Percentiles rank a stretch among this genome's conserved stretches.
These are phyloP conservation scores for Venturia aucupariae DNA, from an alignment of 2,329 filamentous ascomycete genomes.

Conservation along the genomic window DNA sequence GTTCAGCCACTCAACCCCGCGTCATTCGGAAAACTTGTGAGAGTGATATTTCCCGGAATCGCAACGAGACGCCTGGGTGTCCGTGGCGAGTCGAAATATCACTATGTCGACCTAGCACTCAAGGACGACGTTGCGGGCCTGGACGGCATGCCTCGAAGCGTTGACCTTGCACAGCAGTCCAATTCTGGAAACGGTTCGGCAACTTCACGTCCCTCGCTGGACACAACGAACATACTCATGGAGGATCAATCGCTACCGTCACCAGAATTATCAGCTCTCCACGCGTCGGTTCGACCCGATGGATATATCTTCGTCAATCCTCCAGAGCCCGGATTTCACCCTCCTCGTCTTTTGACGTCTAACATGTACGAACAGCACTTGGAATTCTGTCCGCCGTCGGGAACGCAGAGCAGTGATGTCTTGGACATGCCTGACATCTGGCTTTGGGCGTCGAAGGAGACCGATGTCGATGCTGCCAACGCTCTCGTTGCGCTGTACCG, in stretches of 20 bases:
- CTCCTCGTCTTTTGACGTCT: neutral
- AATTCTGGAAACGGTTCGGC: neutral
- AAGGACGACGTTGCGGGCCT: conserved; percentile 30
- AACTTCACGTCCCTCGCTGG: conserved; percentile 31
- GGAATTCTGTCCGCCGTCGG: conserved; percentile 50
- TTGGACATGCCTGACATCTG: conserved; percentile 80
- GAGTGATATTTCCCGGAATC: conserved; percentile 90
- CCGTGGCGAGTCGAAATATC: conserved; percentile 95
- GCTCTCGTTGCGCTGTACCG: conserved; percentile 82
- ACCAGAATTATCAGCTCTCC: conserved; percentile 16
- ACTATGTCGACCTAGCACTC: conserved; percentile 58
- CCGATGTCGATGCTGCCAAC: conserved; percentile 78
- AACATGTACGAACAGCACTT: conserved; percentile 40
- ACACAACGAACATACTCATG: conserved; percentile 38
- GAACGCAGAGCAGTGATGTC: conserved; percentile 57
- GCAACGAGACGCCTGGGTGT: conserved; percentile 88
- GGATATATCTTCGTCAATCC: conserved; percentile 39
- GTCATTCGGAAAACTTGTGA: conserved; percentile 93
- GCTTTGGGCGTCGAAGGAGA: conserved; percentile 67
- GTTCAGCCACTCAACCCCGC: conserved; percentile 94
- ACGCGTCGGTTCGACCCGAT: conserved; percentile 30
- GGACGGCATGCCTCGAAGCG: neutral
- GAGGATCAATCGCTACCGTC: conserved; percentile 20
- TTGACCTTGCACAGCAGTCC: neutral
- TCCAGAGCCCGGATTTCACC: conserved; percentile 26